Base-by-base conservation (phyloP, 345 rosid genomes). In the Bruguiera gymnorhiza region DNA sequence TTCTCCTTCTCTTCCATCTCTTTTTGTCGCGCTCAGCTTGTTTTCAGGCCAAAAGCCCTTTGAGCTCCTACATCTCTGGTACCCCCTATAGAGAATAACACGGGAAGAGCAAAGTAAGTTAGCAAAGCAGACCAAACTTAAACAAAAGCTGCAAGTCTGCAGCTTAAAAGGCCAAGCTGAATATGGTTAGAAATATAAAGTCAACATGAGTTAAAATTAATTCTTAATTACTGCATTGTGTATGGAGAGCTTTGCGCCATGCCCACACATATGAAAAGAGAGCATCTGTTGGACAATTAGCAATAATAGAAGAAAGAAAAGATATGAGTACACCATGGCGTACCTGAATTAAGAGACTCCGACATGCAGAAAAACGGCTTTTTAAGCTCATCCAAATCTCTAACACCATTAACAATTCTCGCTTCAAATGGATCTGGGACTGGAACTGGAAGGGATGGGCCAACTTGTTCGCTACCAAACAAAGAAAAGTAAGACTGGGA, bases 221-320 rank as follows among this genome's bases (percentile, higher is more conserved):
- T 15, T 54, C 7, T 15, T 3, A 68, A 20, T 31, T 55, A 4
- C 16, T 63, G 87, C 99, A 97, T 95, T 50, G 99, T 97, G 82
- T 88, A 90, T 32, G 99, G 99, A 43, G 98, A 95, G 59, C 96
- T 82, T 95, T 92, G 34, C 98, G 83, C 98, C 99, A 95, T 39
- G 97, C 92, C 99, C 97, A 92, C 59, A 90, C 86, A 70, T 92
- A 97, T 26, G 97, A 85, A 79, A 91, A 85, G 23, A 95, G 82
- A 65, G 85, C 85, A 61, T 87, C 99, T 20, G 89, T 96, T 59
- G 96, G 93, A 7, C 26, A 95, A 97, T 57, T 95, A 92, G 70
- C 96, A 87, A 84, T 55, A 59, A 78, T 53, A 46, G 93, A 76
- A 70, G 86, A 75, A 67, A 78, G 51, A 37, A 86, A 73, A 37